phyloP scores from a whole-genome alignment of 2,329 filamentous ascomycete species.

The Didymella pomorum region DNA sequence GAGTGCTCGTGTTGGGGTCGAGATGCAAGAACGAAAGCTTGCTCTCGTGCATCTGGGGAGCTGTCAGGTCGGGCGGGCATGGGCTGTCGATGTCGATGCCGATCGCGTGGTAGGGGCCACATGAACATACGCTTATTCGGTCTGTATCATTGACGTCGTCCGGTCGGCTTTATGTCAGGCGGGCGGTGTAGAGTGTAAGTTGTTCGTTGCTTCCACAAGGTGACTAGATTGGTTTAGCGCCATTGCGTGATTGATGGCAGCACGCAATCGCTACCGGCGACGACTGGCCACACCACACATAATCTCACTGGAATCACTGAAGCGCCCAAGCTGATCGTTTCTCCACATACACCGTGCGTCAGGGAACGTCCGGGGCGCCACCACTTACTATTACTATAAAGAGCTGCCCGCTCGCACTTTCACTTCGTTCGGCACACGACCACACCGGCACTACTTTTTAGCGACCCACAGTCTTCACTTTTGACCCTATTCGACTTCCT shows the following conservation, averaged over 20 bases:
- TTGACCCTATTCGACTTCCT: background rate
- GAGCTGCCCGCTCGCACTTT: slow-evolving; percentile 20
- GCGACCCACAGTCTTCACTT: background rate
- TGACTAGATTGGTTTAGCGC: slow-evolving; percentile 9
- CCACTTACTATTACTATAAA: slow-evolving; percentile 26
- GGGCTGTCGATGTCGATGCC: background rate
- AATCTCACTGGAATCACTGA: slow-evolving; percentile 11
- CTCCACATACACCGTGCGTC: slow-evolving; percentile 33
- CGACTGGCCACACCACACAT: slow-evolving; percentile 7
- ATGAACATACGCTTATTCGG: background rate
- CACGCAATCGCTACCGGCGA: slow-evolving; percentile 17
- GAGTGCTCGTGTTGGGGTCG: background rate
- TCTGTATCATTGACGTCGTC: slow-evolving; percentile 12
- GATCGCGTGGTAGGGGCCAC: slow-evolving; percentile 9
- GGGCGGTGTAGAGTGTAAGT: slow-evolving; percentile 9
- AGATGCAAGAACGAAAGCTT: background rate
- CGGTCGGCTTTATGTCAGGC: slow-evolving; percentile 3
- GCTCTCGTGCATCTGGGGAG: background rate
- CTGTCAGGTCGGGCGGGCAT: background rate
- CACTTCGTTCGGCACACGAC: slow-evolving; percentile 14
- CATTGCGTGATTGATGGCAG: slow-evolving; percentile 17
- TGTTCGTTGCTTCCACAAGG: slow-evolving; percentile 8
- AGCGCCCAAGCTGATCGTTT: slow-evolving; percentile 22
- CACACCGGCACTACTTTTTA: background rate
- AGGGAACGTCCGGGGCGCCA: slow-evolving; percentile 17